Conservation (phyloP, 305 asterid species). For the Euphrasia arctica region DNA sequence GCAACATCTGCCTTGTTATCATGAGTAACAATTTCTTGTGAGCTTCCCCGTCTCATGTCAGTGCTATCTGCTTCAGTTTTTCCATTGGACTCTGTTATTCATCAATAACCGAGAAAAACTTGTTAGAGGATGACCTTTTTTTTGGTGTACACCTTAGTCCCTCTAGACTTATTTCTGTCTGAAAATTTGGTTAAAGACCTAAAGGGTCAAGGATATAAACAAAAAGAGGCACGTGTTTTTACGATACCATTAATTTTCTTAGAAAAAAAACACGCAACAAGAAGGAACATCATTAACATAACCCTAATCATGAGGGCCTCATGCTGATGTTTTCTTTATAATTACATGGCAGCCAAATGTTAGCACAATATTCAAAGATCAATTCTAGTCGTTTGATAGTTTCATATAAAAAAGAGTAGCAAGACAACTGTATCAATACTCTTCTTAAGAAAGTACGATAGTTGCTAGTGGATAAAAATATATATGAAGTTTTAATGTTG, state of each 20-base stretch:
- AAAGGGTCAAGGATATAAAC: conserved; percentile 13
- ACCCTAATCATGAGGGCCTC: no score
- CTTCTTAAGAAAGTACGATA: conserved; percentile 10
- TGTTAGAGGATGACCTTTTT: background rate
- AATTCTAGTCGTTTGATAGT: conserved; percentile 4
- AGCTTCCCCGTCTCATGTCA: conserved; percentile 34
- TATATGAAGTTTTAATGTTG: background rate
- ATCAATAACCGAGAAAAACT: conserved; percentile 25
- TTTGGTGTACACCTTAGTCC: conserved; percentile 13
- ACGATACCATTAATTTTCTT: conserved; percentile 17
- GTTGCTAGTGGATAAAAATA: conserved; percentile 3
- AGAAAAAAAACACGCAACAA: background rate
- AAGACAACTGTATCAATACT: background rate
- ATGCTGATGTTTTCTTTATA: conserved; percentile 5
- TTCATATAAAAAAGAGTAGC: background rate
- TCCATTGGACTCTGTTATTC: conserved; percentile 37
- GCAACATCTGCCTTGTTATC: conserved; percentile 29
- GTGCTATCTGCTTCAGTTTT: conserved; percentile 45
- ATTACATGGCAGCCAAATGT: background rate
- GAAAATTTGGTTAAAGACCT: conserved; percentile 20
- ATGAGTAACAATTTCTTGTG: conserved; percentile 33
- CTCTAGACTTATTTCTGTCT: conserved; percentile 4
- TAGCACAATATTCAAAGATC: conserved; percentile 7
- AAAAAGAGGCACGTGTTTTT: conserved; percentile 6
- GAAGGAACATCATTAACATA: no score